A percentile compares a stretch with the other conserved stretches of the same genome.
phyloP scores from a whole-genome alignment of 371 early-diverging fungal species.

The Syncephalastrum racemosum region DNA sequence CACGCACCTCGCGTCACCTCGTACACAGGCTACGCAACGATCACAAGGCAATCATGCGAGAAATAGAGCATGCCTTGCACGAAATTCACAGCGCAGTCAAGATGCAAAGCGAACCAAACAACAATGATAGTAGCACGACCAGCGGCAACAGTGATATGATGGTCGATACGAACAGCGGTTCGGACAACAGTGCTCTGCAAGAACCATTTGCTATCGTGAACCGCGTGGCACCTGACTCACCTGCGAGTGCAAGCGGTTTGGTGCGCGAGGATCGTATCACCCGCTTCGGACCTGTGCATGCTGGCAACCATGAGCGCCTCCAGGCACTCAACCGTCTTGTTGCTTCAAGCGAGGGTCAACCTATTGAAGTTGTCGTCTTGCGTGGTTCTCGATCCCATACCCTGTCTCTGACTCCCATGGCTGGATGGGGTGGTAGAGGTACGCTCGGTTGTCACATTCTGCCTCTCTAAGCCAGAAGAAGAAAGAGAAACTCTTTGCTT shows the following conservation, averaged over 20 bases:
- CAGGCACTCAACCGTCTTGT: constrained; percentile 57
- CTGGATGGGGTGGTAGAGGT: constrained; percentile 76
- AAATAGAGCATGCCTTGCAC: constrained; percentile 71
- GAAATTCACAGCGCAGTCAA: constrained; percentile 56
- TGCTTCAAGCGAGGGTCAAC: constrained; percentile 51
- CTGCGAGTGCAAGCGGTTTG: constrained; percentile 71
- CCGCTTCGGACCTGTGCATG: constrained; percentile 57
- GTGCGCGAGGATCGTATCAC: constrained; percentile 62
- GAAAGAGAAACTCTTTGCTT: too few relatives aligned
- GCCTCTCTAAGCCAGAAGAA: constrained; percentile 12
- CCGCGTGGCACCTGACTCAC: constrained; percentile 80
- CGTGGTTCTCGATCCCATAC: constrained; percentile 31
- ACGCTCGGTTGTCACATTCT: constrained; percentile 67
- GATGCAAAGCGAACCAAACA: constrained; percentile 9
- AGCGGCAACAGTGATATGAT: constrained; percentile 18
- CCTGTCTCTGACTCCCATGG: constrained; percentile 55
- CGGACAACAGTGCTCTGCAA: not conserved
- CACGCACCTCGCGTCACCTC: constrained; percentile 52
- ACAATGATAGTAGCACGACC: not conserved
- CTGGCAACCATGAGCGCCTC: constrained; percentile 47
- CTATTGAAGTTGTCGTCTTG: constrained; percentile 44
- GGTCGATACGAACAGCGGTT: constrained; percentile 4
- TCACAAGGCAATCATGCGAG: constrained; percentile 60
- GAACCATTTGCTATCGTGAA: constrained; percentile 80
- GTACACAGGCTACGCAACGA: constrained; percentile 76